phyloP scores from a whole-genome alignment of 768 basidiomycete genomes.

The Phanerodontia chrysosporium region DNA sequence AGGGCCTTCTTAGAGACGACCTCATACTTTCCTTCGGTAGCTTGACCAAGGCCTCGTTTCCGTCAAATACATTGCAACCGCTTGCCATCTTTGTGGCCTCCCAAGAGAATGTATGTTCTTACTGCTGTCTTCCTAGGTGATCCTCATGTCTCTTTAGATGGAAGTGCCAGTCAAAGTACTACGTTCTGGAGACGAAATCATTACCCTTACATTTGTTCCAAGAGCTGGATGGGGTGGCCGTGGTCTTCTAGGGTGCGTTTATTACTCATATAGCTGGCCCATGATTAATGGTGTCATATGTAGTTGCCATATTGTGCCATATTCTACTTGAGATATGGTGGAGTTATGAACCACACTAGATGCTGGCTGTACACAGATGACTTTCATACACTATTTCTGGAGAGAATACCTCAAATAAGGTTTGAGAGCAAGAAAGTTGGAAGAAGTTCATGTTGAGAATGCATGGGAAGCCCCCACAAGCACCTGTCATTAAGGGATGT shows the following conservation, averaged over 20 bases:
- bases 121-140: not conserved
- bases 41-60: slow-evolving; percentile 51
- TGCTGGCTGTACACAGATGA: too few relatives aligned
- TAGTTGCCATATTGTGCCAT: slow-evolving; percentile 64
- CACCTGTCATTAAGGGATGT: too few relatives aligned
- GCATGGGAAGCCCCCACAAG: too few relatives aligned
- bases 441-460: too few relatives aligned
- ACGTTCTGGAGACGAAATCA: slow-evolving; percentile 42
- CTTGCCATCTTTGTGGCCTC: slow-evolving; percentile 70
- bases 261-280: not conserved
- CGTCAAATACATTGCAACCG: slow-evolving; percentile 54
- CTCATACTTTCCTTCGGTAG: slow-evolving; percentile 71
- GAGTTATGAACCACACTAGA: too few relatives aligned
- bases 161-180: slow-evolving; percentile 55
- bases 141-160: slow-evolving; percentile 36
- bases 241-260: slow-evolving; percentile 73
- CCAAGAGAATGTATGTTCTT: slow-evolving; percentile 67
- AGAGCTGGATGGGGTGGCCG: slow-evolving; percentile 76
- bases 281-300: not conserved
- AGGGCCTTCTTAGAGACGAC: slow-evolving; percentile 71
- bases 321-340: slow-evolving; percentile 20
- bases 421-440: too few relatives aligned
- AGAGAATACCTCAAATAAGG: too few relatives aligned
- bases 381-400: too few relatives aligned
- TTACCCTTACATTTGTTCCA: slow-evolving; percentile 19